Evolutionary conservation across 805 yeast genomes (phyloP).

Genomic region (Kodamaea neixiangensis): DNA sequence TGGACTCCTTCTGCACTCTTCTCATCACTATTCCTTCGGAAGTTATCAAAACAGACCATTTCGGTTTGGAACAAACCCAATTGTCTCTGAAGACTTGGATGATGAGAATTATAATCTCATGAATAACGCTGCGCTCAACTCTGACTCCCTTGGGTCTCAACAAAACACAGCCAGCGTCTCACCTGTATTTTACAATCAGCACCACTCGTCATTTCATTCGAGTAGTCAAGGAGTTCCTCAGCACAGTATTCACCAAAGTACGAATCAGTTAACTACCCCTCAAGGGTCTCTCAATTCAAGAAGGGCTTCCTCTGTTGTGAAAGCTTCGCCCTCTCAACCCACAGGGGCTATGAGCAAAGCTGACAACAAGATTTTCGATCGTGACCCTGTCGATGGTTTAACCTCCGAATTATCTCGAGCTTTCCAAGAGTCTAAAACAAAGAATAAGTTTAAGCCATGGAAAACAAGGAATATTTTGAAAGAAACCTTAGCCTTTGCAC

Average conservation of each 20-base stretch:
- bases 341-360: constrained; percentile 7
- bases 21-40: background rate
- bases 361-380: background rate
- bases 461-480: constrained; percentile 49
- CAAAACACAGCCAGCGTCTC: background rate
- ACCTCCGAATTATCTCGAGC: constrained; percentile 13
- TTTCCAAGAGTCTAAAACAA: constrained; percentile 6
- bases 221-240: background rate
- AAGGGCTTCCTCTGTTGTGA: constrained; percentile 20
- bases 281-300: constrained; percentile 19
- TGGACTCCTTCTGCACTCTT: background rate
- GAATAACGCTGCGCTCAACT: constrained; percentile 12
- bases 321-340: constrained; percentile 7
- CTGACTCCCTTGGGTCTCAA: background rate
- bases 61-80: background rate
- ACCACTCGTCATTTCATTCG: background rate
- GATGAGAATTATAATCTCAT: constrained; percentile 33
- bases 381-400: constrained; percentile 13
- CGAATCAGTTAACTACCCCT: constrained; percentile 3
- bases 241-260: background rate
- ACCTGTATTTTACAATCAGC: background rate
- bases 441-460: constrained; percentile 50
- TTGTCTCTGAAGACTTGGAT: constrained; percentile 28
- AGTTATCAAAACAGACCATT: constrained; percentile 2
- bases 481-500: constrained; percentile 55